These are phyloP conservation scores for Sporobolomyces phaffii DNA, from an alignment of 768 basidiomycete species.

Conservation along the genomic window DNA sequence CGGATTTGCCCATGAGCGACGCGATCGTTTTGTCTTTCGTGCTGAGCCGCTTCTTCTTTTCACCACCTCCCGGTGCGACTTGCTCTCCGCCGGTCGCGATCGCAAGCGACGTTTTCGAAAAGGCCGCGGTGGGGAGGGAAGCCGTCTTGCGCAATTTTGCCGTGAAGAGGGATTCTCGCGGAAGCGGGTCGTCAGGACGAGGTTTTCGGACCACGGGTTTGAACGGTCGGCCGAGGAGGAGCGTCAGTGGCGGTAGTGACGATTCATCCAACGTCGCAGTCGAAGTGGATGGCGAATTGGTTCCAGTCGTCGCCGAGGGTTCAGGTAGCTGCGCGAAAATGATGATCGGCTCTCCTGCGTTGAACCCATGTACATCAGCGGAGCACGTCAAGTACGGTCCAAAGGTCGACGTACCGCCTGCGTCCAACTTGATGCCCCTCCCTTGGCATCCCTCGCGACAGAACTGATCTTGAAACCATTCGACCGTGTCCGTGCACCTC, in stretches of 20 bases:
- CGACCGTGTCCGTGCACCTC: slow-evolving; percentile 30
- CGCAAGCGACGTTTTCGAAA: background rate
- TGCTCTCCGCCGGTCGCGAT: background rate
- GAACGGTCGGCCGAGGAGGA: slow-evolving; percentile 26
- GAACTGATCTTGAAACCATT: slow-evolving; percentile 34
- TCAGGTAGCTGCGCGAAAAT: slow-evolving; percentile 17
- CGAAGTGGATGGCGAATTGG: slow-evolving; percentile 1
- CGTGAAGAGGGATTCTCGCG: slow-evolving; percentile 37
- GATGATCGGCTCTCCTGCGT: too few species aligned
- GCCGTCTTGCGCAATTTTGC: slow-evolving; percentile 29
- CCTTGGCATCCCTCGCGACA: slow-evolving; percentile 18
- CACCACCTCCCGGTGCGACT: too few species aligned
- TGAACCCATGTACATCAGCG: too few species aligned
- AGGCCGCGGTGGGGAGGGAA: slow-evolving; percentile 32
- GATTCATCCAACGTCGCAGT: background rate
- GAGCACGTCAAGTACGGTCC: background rate
- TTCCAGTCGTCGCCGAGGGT: background rate
- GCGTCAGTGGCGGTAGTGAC: background rate
- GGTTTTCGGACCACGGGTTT: slow-evolving; percentile 2
- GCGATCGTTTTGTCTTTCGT: slow-evolving; percentile 30
- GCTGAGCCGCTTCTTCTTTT: slow-evolving; percentile 5
- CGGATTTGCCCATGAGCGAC: too few species aligned
- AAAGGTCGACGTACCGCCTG: slow-evolving; percentile 5
- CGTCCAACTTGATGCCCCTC: slow-evolving; percentile 19
- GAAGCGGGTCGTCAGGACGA: slow-evolving; percentile 32